Conservation (phyloP, 2,329 filamentous ascomycete genomes). For the Colletotrichum sp. region DNA sequence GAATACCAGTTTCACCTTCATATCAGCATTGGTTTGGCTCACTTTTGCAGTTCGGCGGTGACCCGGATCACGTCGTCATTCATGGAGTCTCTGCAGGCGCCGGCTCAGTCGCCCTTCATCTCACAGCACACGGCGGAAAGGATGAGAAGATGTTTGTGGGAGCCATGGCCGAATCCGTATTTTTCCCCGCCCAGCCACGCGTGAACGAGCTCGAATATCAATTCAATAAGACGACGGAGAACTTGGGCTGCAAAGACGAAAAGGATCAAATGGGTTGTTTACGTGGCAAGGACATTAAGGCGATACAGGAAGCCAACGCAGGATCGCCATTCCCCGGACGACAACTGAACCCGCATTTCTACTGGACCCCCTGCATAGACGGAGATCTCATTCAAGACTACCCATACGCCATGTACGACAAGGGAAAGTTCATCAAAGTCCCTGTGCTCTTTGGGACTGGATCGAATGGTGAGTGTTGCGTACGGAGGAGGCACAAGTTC, state of each 20-base stretch:
- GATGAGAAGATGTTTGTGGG: slow-evolving; percentile 51
- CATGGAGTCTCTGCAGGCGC: slow-evolving; percentile 67
- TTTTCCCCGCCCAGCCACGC: slow-evolving; percentile 53
- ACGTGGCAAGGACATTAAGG: slow-evolving; percentile 34
- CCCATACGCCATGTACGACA: slow-evolving; percentile 43
- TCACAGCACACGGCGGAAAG: slow-evolving; percentile 51
- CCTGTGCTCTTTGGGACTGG: slow-evolving; percentile 51
- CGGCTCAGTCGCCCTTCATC: slow-evolving; percentile 60
- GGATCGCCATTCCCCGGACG: slow-evolving; percentile 45
- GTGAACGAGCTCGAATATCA: slow-evolving; percentile 53
- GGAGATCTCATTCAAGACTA: slow-evolving; percentile 48
- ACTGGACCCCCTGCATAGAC: slow-evolving; percentile 57
- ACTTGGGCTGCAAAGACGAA: slow-evolving; percentile 39
- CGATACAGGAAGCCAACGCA: slow-evolving; percentile 46
- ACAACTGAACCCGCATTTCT: slow-evolving; percentile 43
- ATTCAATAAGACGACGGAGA: slow-evolving; percentile 41
- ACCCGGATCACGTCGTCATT: slow-evolving; percentile 63
- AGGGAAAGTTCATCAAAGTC: slow-evolving; percentile 46
- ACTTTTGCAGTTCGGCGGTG: slow-evolving; percentile 55
- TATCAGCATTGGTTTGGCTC: background rate
- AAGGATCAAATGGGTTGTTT: slow-evolving; percentile 46
- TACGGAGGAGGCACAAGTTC: too few species aligned
- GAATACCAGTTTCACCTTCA: background rate
- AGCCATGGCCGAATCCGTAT: slow-evolving; percentile 52
- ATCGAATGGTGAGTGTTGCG: slow-evolving; percentile 41